A percentile compares a stretch with the other conserved stretches of the same genome.
Conservation (phyloP, 2,329 filamentous ascomycete species). For the Hymenoscyphus fructigenus region DNA sequence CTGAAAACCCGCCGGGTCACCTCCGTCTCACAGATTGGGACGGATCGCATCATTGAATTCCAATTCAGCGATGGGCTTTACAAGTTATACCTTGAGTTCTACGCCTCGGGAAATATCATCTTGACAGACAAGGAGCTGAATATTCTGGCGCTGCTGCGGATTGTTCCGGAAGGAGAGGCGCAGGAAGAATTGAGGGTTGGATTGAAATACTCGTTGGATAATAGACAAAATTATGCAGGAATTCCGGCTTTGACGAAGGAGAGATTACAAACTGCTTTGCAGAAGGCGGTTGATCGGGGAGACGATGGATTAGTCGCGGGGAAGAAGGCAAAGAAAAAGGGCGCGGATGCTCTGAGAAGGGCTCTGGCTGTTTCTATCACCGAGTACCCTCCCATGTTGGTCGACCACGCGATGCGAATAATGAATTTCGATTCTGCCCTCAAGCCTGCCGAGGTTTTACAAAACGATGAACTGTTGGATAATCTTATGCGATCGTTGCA, state of each 20-base stretch:
- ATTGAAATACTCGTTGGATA: slow-evolving; percentile 73
- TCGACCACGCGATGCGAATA: slow-evolving; percentile 79
- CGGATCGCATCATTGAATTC: slow-evolving; percentile 89
- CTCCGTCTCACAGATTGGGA: slow-evolving; percentile 79
- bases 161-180: slow-evolving; percentile 77
- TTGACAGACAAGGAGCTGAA: slow-evolving; percentile 82
- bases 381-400: slow-evolving; percentile 81
- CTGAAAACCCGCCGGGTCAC: slow-evolving; percentile 86
- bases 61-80: slow-evolving; percentile 91
- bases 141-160: slow-evolving; percentile 76
- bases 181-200: slow-evolving; percentile 81
- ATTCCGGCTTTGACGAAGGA: slow-evolving; percentile 74
- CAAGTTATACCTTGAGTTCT: slow-evolving; percentile 89
- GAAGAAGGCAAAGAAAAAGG: slow-evolving; percentile 73
- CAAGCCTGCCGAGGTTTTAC: slow-evolving; percentile 68
- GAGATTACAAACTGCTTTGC: slow-evolving; percentile 66
- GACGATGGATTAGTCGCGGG: slow-evolving; percentile 47
- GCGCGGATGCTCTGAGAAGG: slow-evolving; percentile 73
- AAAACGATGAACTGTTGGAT: slow-evolving; percentile 62
- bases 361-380: slow-evolving; percentile 81
- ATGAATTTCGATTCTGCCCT: slow-evolving; percentile 67
- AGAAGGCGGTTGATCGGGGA: slow-evolving; percentile 61
- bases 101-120: slow-evolving; percentile 92
- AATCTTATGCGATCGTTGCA: slow-evolving; percentile 66
- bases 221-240: slow-evolving; percentile 80